A percentile compares a stretch with the other conserved stretches of the same genome.
Conservation (phyloP, 768 basidiomycete genomes). For the Auriscalpium orientale region DNA sequence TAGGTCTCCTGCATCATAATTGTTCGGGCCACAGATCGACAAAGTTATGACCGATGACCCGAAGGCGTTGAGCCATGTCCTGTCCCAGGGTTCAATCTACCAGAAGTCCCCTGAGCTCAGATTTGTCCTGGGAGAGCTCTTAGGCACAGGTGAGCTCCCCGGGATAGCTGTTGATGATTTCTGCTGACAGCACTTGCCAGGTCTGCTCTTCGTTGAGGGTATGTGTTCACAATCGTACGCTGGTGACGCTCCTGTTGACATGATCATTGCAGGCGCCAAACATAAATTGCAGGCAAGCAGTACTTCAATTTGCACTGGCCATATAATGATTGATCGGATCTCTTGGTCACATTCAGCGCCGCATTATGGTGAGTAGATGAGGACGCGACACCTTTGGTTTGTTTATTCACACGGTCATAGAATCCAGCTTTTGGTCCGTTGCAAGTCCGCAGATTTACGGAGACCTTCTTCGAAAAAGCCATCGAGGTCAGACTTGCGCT, state of each 20-base stretch:
- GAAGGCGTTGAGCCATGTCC: not conserved
- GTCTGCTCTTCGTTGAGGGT: not conserved
- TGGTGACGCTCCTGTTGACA: no score
- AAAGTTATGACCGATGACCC: not conserved
- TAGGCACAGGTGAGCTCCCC: not conserved
- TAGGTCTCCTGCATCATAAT: not conserved
- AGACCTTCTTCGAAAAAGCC: not conserved
- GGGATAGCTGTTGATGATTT: not conserved
- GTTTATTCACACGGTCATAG: no score
- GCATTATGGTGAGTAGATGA: not conserved
- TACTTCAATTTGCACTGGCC: not conserved
- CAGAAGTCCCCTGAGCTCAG: not conserved
- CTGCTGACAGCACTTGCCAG: not conserved
- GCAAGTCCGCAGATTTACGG: not conserved
- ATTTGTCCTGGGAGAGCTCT: not conserved
- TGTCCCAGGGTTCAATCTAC: not conserved
- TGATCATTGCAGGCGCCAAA: not conserved
- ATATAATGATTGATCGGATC: not conserved
- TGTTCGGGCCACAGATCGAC: not conserved
- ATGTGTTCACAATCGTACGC: no score
- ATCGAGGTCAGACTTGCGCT: not conserved
- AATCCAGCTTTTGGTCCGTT: constrained; percentile 1
- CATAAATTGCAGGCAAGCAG: not conserved
- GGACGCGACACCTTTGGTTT: no score
- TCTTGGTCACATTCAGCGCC: not conserved